phyloP scores from a whole-genome alignment of 1,284 basidiomycete species.

The Papiliotrema flavescens region DNA sequence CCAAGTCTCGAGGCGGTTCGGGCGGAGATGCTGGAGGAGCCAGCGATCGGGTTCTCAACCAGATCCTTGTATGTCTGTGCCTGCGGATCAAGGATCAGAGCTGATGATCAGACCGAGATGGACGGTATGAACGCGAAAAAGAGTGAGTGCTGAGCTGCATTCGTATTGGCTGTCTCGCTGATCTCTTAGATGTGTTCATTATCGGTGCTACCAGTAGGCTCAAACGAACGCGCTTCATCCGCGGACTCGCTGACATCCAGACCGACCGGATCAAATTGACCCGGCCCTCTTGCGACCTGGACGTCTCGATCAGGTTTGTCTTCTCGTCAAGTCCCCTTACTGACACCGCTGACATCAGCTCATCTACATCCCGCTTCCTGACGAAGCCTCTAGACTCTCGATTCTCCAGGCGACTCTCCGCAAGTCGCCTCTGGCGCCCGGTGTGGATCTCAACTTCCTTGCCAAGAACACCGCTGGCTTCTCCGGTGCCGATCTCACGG shows the following conservation, averaged over 20 bases:
- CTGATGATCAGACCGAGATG: conserved; percentile 74
- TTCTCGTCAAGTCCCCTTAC: conserved; percentile 41
- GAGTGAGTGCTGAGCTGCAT: conserved; percentile 49
- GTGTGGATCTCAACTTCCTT: conserved; percentile 82
- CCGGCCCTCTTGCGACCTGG: conserved; percentile 94
- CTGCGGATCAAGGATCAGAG: conserved; percentile 12
- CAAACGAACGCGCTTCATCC: not conserved
- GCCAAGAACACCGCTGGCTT: conserved; percentile 94
- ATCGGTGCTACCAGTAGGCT: conserved; percentile 81
- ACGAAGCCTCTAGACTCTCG: conserved; percentile 84
- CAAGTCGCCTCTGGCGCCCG: conserved; percentile 84
- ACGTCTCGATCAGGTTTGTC: conserved; percentile 69
- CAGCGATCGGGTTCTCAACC: conserved; percentile 94
- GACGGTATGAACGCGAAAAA: conserved; percentile 99
- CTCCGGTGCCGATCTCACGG: conserved; percentile 98
- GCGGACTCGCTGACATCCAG: conserved; percentile 12
- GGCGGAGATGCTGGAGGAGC: conserved; percentile 86
- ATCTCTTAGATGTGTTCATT: conserved; percentile 72
- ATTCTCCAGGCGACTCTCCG: conserved; percentile 89
- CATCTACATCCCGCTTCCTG: conserved; percentile 90
- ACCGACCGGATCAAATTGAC: conserved; percentile 99
- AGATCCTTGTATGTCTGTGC: conserved; percentile 62
- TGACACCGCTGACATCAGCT: conserved; percentile 57
- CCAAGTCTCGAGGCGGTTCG: conserved; percentile 89
- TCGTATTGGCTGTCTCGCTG: not conserved